Conservation (phyloP, 495 filamentous ascomycete species). For the Penicillium cinerascens region DNA sequence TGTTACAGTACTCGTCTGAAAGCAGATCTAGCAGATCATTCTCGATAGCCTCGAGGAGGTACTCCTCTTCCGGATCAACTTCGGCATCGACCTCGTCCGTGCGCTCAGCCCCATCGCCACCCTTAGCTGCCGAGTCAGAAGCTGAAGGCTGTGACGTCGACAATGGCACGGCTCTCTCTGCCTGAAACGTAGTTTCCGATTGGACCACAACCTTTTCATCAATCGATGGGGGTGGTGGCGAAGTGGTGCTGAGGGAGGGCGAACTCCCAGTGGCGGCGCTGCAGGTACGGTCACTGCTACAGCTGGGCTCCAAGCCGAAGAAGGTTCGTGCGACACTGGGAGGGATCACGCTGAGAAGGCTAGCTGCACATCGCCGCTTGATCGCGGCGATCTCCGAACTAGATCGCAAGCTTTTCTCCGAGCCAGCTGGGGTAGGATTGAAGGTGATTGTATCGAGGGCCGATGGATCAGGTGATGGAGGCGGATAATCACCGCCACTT, state of each 20-base stretch:
- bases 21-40: constrained; percentile 65
- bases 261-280: constrained; percentile 20
- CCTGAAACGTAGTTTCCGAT: constrained; percentile 9
- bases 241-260: constrained; percentile 8
- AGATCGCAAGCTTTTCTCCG: constrained; percentile 20
- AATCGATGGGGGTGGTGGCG: constrained; percentile 8
- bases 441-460: constrained; percentile 4
- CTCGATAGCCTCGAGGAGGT: constrained; percentile 44
- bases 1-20: constrained; percentile 81
- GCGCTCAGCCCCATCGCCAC: constrained; percentile 1
- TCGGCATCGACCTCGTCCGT: constrained; percentile 14
- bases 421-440: constrained; percentile 4
- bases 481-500: constrained; percentile 10
- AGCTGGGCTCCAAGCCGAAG: constrained; percentile 27
- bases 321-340: constrained; percentile 36
- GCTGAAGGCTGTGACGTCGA: constrained; percentile 7
- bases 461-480: background rate
- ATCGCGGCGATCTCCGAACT: constrained; percentile 48
- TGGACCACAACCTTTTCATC: constrained; percentile 4
- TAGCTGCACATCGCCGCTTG: constrained; percentile 53
- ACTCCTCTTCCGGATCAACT: constrained; percentile 31
- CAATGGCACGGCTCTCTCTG: background rate
- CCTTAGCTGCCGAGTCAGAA: background rate
- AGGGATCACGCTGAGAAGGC: constrained; percentile 48
- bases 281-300: constrained; percentile 26